Percentiles rank a stretch among this genome's conserved stretches.
phyloP scores from a whole-genome alignment of 1,139 yeast species.

The Taphrina confusa region DNA sequence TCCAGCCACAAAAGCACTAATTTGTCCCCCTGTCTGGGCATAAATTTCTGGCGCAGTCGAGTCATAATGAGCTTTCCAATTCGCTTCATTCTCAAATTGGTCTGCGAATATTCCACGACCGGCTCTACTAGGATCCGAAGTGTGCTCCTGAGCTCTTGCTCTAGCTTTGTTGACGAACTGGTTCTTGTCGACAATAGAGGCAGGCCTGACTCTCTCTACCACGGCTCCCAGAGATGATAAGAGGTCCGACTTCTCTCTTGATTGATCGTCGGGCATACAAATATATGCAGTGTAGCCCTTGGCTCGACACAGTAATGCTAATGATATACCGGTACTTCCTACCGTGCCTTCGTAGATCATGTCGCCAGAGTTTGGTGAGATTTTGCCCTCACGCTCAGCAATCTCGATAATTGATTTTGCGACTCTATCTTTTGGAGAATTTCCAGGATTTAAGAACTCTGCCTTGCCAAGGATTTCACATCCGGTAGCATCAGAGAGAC shows the following conservation, averaged over 20 bases:
- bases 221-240: slow-evolving; percentile 76
- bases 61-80: slow-evolving; percentile 79
- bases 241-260: slow-evolving; percentile 73
- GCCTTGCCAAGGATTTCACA: slow-evolving; percentile 83
- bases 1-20: slow-evolving; percentile 82
- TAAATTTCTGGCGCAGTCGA: slow-evolving; percentile 92
- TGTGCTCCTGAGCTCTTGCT: slow-evolving; percentile 59
- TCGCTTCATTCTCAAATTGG: slow-evolving; percentile 89
- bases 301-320: slow-evolving; percentile 84
- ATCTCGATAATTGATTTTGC: slow-evolving; percentile 78
- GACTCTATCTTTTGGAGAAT: slow-evolving; percentile 92
- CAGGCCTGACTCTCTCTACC: slow-evolving; percentile 89
- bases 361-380: slow-evolving; percentile 29
- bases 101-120: slow-evolving; percentile 78
- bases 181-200: slow-evolving; percentile 87
- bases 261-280: slow-evolving; percentile 93
- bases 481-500: slow-evolving; percentile 74
- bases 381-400: slow-evolving; percentile 46
- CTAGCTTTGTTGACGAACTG: slow-evolving; percentile 92
- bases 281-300: slow-evolving; percentile 87
- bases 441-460: slow-evolving; percentile 88
- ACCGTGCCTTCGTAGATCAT: slow-evolving; percentile 49
- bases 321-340: slow-evolving; percentile 74
- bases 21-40: slow-evolving; percentile 60
- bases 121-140: slow-evolving; percentile 47